Base-by-base conservation (phyloP, 106 monocot genomes). In the Dendrobium chrysotoxum region DNA sequence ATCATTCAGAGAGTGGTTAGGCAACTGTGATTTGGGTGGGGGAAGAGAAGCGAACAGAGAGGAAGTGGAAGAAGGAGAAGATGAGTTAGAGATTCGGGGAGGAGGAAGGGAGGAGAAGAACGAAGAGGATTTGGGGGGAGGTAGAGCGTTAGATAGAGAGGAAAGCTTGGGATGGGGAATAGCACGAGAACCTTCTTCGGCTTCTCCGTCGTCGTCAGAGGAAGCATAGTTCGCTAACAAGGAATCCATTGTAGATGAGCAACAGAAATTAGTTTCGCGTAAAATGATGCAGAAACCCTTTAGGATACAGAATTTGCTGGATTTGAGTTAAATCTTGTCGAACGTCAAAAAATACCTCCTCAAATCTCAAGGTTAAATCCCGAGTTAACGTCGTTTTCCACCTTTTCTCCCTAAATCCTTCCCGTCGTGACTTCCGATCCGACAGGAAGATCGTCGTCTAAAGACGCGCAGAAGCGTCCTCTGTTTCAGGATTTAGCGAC, bases 201-300 rank as follows among this genome's bases (percentile, higher is more conserved):
- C 31, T 35, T 81, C 85, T 3, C 81, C 88, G 15, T 91, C 91
- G 77, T 92, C 92, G 86, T 88, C 88, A 23, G 84, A 85, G 45
- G 97, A 94, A 67, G 85, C 97, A 84, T 98, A 98, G 89, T 73
- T 98, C 20, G 94, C 90, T 7, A 88, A 46, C 58, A 98, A 79
- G 39, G 97, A 92, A 84, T 98, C 97, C 97, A 98, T 98, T 47
- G 86, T 77, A 23, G 61, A 5, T 61, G 5, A 23, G 16, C 1
- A 16, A 50, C 13, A 50, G 15, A 16, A 13, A 50, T 12, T 50
- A 0, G 13, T 13, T 50, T 50, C 50, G 15, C 3, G 15, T 0
- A 50, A 50, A 50, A 50, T 50, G 11, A 50, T 13, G 50, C 15
- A 13, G 15, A 50, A 50, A 15, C 46, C 50, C 35, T 35, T 35